Percentiles rank a stretch among this genome's conserved stretches.
phyloP scores from a whole-genome alignment of 2,329 filamentous ascomycete genomes.

The Setomelanomma holmii region DNA sequence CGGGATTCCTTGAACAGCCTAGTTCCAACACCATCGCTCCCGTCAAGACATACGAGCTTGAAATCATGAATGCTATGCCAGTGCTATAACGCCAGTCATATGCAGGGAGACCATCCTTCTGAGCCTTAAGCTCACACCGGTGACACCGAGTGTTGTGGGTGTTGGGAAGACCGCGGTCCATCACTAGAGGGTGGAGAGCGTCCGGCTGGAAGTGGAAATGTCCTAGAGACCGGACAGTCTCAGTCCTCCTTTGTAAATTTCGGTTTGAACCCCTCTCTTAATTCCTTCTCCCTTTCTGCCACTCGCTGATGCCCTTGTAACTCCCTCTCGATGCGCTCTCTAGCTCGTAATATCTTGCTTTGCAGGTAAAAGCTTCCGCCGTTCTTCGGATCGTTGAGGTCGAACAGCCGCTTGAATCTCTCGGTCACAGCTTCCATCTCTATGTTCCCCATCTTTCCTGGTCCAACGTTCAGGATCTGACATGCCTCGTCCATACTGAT shows the following conservation, averaged over 20 bases:
- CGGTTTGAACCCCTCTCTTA: constrained; percentile 88
- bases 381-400: constrained; percentile 92
- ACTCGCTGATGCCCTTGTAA: constrained; percentile 74
- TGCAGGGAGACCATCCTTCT: not conserved
- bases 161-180: too few species aligned
- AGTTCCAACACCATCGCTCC: not conserved
- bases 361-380: constrained; percentile 98
- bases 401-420: constrained; percentile 93
- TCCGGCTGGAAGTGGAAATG: not conserved
- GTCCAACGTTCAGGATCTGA: constrained; percentile 95
- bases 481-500: constrained; percentile 96
- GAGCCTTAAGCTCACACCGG: too few species aligned
- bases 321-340: constrained; percentile 91
- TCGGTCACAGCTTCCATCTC: constrained; percentile 81
- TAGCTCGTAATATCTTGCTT: constrained; percentile 91
- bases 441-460: constrained; percentile 77
- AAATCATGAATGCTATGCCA: constrained; percentile 28
- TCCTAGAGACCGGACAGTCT: constrained; percentile 4
- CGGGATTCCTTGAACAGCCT: not conserved
- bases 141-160: too few species aligned
- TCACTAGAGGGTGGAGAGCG: too few species aligned
- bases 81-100: constrained; percentile 2
- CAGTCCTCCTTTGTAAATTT: constrained; percentile 85
- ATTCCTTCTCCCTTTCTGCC: constrained; percentile 76
- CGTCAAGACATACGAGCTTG: not conserved